These are phyloP conservation scores for Nannochloris sp. DNA, from an alignment of 139 green algal species.

Conservation along the genomic window DNA sequence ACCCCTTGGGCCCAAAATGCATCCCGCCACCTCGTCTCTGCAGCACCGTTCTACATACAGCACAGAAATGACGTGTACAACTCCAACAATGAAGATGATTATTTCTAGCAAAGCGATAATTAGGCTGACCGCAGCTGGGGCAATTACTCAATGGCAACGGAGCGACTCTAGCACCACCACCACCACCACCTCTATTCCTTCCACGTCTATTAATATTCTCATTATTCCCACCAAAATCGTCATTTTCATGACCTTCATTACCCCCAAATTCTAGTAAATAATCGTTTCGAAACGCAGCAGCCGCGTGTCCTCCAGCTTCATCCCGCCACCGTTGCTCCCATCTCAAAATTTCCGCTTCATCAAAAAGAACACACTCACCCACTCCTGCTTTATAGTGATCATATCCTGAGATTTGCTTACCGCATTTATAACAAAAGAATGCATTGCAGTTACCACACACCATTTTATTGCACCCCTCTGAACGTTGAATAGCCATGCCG, in stretches of 20 bases:
- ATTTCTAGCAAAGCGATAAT: slow-evolving; percentile 39
- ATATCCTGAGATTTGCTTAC: slow-evolving; percentile 44
- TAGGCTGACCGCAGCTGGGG: slow-evolving; percentile 54
- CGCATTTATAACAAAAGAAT: slow-evolving; percentile 56
- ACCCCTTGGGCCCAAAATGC: slow-evolving; percentile 48
- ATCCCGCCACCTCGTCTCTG: slow-evolving; percentile 9
- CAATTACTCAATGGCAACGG: slow-evolving; percentile 17
- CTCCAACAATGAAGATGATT: slow-evolving; percentile 46
- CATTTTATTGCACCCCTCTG: slow-evolving; percentile 87
- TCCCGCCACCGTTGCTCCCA: slow-evolving; percentile 27
- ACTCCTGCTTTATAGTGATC: slow-evolving; percentile 37
- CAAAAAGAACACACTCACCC: slow-evolving; percentile 49
- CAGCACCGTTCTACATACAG: slow-evolving; percentile 46
- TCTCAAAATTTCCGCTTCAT: slow-evolving; percentile 51
- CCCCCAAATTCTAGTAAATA: slow-evolving; percentile 2
- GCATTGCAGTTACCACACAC: slow-evolving; percentile 56
- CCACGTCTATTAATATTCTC: not conserved
- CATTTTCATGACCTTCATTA: not conserved
- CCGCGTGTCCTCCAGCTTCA: not conserved
- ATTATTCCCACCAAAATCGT: not conserved
- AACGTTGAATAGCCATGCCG: slow-evolving; percentile 54
- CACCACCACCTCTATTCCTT: slow-evolving; percentile 1
- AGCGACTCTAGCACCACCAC: not conserved
- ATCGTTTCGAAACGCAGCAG: not conserved
- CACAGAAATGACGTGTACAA: slow-evolving; percentile 58